These are phyloP conservation scores for Ettlia oleoabundans DNA, from an alignment of 139 green algal genomes.

Conservation along the genomic window DNA sequence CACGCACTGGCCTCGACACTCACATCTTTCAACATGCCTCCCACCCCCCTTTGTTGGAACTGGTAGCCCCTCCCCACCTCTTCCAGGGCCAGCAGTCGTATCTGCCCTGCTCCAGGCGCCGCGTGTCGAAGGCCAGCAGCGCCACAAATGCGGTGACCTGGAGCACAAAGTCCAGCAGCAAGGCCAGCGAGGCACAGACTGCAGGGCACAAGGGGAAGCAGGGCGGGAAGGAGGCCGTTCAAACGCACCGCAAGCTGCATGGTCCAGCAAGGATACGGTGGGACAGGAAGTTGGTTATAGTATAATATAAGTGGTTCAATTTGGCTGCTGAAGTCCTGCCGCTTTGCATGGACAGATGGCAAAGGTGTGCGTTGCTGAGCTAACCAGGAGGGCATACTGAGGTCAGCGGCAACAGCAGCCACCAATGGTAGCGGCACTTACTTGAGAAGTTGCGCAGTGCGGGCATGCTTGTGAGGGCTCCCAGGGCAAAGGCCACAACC, in stretches of 20 bases:
- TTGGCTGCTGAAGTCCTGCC: too few species aligned
- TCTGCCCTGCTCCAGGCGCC: conserved; percentile 59
- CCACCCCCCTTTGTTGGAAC: too few species aligned
- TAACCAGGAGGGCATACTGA: background rate
- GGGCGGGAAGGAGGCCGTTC: too few species aligned
- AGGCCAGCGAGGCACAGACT: conserved; percentile 77
- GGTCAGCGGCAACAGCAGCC: background rate
- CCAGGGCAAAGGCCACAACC: conserved; percentile 80
- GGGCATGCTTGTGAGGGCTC: conserved; percentile 80
- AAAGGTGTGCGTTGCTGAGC: background rate
- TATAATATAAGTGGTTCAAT: background rate
- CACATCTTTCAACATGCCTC: background rate
- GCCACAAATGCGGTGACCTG: conserved; percentile 86
- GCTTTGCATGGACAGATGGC: background rate
- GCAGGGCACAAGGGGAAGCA: background rate
- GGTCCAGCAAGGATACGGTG: too few species aligned
- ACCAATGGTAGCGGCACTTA: background rate
- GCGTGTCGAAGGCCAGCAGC: conserved; percentile 76
- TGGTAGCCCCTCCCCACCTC: background rate
- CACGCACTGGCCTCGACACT: too few species aligned
- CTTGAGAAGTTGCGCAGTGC: conserved; percentile 84
- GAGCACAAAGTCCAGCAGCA: conserved; percentile 87
- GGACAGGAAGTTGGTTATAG: too few species aligned
- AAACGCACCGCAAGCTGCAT: too few species aligned
- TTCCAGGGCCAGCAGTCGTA: conserved; percentile 76